phyloP scores from a whole-genome alignment of 345 rosid genomes.

The Rhizophora mangle region DNA sequence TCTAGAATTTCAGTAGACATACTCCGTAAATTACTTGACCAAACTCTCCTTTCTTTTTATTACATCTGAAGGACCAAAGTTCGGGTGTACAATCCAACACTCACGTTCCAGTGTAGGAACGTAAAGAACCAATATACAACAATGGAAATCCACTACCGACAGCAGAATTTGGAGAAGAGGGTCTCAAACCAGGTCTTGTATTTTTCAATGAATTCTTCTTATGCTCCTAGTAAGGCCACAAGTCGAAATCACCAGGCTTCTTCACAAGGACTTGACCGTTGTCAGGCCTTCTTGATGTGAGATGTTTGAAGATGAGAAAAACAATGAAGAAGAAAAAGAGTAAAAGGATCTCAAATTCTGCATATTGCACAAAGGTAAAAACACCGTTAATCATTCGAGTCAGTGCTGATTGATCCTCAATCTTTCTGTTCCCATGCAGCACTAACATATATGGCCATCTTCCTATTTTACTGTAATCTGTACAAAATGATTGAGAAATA shows the following conservation, averaged over 20 bases:
- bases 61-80: not conserved
- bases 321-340: slow-evolving; percentile 53
- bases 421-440: slow-evolving; percentile 19
- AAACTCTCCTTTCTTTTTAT: too few species aligned
- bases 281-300: slow-evolving; percentile 59
- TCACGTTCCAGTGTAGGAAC: not conserved
- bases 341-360: slow-evolving; percentile 71
- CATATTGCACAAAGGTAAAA: slow-evolving; percentile 35
- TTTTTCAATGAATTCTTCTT: not conserved
- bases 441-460: slow-evolving; percentile 30
- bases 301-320: slow-evolving; percentile 63
- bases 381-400: slow-evolving; percentile 39
- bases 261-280: slow-evolving; percentile 62
- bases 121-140: not conserved
- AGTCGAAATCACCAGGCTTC: slow-evolving; percentile 56
- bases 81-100: not conserved
- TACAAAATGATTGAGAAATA: too few species aligned
- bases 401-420: slow-evolving; percentile 37
- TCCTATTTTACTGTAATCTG: not conserved
- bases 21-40: too few species aligned
- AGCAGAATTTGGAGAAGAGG: too few species aligned
- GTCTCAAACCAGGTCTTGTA: too few species aligned
- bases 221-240: slow-evolving; percentile 43
- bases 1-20: not conserved
- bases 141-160: not conserved